phyloP scores from a whole-genome alignment of 108 stramenopile species.

The Aureococcus anophagefferens region DNA sequence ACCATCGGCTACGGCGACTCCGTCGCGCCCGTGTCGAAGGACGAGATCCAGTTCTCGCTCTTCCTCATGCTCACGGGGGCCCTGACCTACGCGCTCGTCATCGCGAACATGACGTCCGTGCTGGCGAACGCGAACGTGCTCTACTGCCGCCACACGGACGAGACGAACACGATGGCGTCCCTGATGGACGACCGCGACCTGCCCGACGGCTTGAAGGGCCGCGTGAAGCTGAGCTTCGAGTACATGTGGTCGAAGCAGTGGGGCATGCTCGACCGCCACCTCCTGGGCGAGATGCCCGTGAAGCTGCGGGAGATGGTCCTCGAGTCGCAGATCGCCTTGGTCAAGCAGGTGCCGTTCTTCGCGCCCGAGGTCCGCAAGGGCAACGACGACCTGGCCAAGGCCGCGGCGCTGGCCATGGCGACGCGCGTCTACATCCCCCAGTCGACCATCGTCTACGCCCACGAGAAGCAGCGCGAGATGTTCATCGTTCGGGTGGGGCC shows the following conservation, averaged over 20 bases:
- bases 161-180: constrained; percentile 35
- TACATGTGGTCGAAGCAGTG: constrained; percentile 38
- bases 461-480: constrained; percentile 36
- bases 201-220: constrained; percentile 26
- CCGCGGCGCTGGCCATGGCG: constrained; percentile 20
- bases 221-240: constrained; percentile 29
- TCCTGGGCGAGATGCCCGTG: constrained; percentile 36
- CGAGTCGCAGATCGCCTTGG: constrained; percentile 2
- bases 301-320: constrained; percentile 20
- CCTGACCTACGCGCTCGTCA: constrained; percentile 39
- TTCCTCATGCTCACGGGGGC: constrained; percentile 37
- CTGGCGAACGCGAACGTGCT: constrained; percentile 46
- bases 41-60: constrained; percentile 36
- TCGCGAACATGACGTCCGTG: constrained; percentile 54
- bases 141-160: constrained; percentile 38
- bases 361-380: constrained; percentile 12
- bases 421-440: constrained; percentile 31
- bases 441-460: constrained; percentile 26
- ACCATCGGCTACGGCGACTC: constrained; percentile 51
- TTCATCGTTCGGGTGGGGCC: constrained; percentile 16
- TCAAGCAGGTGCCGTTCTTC: constrained; percentile 40
- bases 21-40: constrained; percentile 34
- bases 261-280: constrained; percentile 38
- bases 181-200: constrained; percentile 33
- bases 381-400: constrained; percentile 14